phyloP scores from a whole-genome alignment of 352 stramenopile genomes.

The Globisporangium splendens region DNA sequence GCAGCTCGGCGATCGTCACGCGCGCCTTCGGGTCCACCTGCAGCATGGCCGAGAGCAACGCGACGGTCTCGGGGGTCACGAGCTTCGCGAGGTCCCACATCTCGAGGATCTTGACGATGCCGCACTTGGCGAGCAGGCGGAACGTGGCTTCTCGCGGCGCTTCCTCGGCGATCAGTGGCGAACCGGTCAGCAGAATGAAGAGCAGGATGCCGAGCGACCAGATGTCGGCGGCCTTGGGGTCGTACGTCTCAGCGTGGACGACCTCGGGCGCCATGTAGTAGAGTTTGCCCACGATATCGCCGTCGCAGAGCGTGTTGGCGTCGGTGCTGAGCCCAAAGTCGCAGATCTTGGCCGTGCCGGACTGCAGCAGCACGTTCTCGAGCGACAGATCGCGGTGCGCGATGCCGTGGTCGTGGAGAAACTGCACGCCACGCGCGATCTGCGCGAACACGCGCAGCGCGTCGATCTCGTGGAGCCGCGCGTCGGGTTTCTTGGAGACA shows the following conservation, averaged over 20 bases:
- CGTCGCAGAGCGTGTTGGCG: slow-evolving; percentile 23
- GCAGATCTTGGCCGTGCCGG: slow-evolving; percentile 37
- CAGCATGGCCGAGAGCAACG: slow-evolving; percentile 44
- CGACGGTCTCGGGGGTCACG: slow-evolving; percentile 29
- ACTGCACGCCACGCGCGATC: slow-evolving; percentile 36
- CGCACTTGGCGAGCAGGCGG: slow-evolving; percentile 37
- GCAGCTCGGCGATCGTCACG: slow-evolving; percentile 29
- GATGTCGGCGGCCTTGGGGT: slow-evolving; percentile 38
- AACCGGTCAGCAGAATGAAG: slow-evolving; percentile 56
- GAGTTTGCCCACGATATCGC: slow-evolving; percentile 57
- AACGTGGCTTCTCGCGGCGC: slow-evolving; percentile 32
- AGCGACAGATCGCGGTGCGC: slow-evolving; percentile 59
- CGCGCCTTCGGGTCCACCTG: slow-evolving; percentile 40
- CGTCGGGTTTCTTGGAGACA: slow-evolving; percentile 27
- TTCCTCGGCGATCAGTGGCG: slow-evolving; percentile 37
- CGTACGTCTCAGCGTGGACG: slow-evolving; percentile 23
- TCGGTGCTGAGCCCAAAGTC: slow-evolving; percentile 62
- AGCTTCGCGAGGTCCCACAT: slow-evolving; percentile 39
- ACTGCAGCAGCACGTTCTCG: slow-evolving; percentile 55
- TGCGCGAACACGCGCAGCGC: slow-evolving; percentile 35
- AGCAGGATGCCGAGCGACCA: slow-evolving; percentile 62
- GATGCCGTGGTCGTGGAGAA: slow-evolving; percentile 43
- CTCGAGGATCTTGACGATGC: slow-evolving; percentile 26
- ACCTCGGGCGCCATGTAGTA: slow-evolving; percentile 80
- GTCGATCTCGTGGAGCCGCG: slow-evolving; percentile 29